Conservation (phyloP, 805 yeast genomes). For the Yamadazyma phyllophila region DNA sequence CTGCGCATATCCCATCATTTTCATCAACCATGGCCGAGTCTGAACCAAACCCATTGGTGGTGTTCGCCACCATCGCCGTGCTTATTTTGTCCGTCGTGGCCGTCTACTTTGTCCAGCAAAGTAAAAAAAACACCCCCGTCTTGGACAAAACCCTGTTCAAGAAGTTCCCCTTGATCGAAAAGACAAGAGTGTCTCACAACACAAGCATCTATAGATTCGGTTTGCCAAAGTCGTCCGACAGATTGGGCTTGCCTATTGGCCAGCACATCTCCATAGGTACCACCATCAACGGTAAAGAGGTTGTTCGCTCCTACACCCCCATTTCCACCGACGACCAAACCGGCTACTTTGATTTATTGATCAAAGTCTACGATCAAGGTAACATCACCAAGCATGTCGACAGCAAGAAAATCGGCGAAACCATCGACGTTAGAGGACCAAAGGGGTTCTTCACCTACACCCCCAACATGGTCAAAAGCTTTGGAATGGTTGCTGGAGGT, state of each 20-base stretch:
- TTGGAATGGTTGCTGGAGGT: slow-evolving; percentile 96
- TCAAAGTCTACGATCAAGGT: slow-evolving; percentile 84
- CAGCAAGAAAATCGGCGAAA: slow-evolving; percentile 72
- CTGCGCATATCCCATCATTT: neutral
- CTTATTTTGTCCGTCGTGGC: slow-evolving; percentile 34
- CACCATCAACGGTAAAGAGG: slow-evolving; percentile 70
- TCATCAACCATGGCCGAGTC: neutral
- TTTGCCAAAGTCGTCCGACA: slow-evolving; percentile 69
- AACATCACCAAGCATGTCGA: slow-evolving; percentile 76
- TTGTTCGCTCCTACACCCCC: slow-evolving; percentile 88
- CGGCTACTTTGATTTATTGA: slow-evolving; percentile 82
- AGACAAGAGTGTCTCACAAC: slow-evolving; percentile 74
- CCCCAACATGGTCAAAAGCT: slow-evolving; percentile 69
- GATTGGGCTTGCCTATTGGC: slow-evolving; percentile 88
- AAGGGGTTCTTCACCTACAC: slow-evolving; percentile 83
- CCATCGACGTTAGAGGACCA: slow-evolving; percentile 81
- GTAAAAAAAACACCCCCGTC: slow-evolving; percentile 45
- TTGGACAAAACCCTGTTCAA: slow-evolving; percentile 66
- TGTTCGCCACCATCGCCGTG: slow-evolving; percentile 40
- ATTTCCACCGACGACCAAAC: slow-evolving; percentile 73
- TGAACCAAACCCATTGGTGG: slow-evolving; percentile 40
- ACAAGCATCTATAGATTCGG: slow-evolving; percentile 82
- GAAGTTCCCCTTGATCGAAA: slow-evolving; percentile 76
- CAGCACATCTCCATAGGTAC: slow-evolving; percentile 88
- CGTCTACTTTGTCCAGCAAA: slow-evolving; percentile 32